phyloP scores from a whole-genome alignment of 495 filamentous ascomycete species.

The Lophiotrema nucula region DNA sequence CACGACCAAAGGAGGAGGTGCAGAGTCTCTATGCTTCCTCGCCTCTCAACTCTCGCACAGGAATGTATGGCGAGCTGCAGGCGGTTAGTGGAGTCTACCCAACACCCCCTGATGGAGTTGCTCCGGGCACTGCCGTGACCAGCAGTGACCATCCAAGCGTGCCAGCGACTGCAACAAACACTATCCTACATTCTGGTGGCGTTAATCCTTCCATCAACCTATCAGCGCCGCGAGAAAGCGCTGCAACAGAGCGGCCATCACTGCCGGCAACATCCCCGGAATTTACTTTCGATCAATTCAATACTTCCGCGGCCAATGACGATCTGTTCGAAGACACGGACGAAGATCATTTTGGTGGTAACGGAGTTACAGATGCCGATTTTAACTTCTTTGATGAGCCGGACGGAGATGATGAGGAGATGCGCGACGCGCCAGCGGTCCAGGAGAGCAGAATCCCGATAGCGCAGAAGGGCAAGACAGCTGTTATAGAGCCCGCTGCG shows the following conservation, averaged over 20 bases:
- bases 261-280: slow-evolving; percentile 19
- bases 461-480: not conserved
- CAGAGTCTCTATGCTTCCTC: slow-evolving; percentile 29
- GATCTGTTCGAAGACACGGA: slow-evolving; percentile 69
- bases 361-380: slow-evolving; percentile 83
- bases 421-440: slow-evolving; percentile 2
- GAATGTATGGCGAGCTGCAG: slow-evolving; percentile 31
- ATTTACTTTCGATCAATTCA: slow-evolving; percentile 19
- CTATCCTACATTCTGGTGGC: slow-evolving; percentile 9
- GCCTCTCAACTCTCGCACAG: slow-evolving; percentile 31
- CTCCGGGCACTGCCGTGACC: slow-evolving; percentile 31
- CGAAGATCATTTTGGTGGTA: slow-evolving; percentile 46
- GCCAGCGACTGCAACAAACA: slow-evolving; percentile 8
- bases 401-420: slow-evolving; percentile 42
- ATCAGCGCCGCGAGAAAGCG: slow-evolving; percentile 13
- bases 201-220: slow-evolving; percentile 21
- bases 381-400: slow-evolving; percentile 87
- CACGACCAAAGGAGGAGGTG: slow-evolving; percentile 15
- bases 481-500: not conserved
- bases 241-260: not conserved
- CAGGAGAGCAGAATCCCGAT: slow-evolving; percentile 1
- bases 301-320: slow-evolving; percentile 38
- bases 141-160: slow-evolving; percentile 14
- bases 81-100: slow-evolving; percentile 65
- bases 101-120: slow-evolving; percentile 77